phyloP scores from a whole-genome alignment of 331 rosid genomes.

The Phaseolus coccineus region DNA sequence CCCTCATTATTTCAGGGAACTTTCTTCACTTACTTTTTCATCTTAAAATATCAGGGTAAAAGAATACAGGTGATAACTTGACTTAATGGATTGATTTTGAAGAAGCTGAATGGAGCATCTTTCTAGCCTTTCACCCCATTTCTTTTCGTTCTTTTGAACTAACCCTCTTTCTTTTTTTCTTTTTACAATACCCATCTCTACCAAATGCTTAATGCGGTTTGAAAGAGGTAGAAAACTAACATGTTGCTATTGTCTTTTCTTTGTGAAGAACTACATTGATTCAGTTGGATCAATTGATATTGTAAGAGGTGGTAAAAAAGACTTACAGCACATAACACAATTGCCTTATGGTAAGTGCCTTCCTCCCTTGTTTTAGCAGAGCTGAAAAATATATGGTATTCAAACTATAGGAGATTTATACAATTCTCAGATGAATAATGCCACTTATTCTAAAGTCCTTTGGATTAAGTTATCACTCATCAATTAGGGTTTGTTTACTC shows the following conservation, averaged over 20 bases:
- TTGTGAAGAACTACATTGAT: slow-evolving; percentile 41
- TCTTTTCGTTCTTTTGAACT: too few species aligned
- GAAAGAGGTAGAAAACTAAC: slow-evolving; percentile 11
- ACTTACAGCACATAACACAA: slow-evolving; percentile 61
- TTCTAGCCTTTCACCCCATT: background rate
- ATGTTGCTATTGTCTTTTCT: slow-evolving; percentile 31
- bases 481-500: background rate
- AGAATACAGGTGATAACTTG: background rate
- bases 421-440: background rate
- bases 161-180: too few species aligned
- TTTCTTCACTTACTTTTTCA: background rate
- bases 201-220: background rate
- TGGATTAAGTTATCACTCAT: slow-evolving; percentile 5
- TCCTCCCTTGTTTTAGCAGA: slow-evolving; percentile 21
- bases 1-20: too few species aligned
- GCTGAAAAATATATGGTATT: background rate
- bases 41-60: background rate
- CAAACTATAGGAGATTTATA: slow-evolving; percentile 19
- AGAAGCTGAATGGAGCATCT: background rate
- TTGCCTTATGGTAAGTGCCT: slow-evolving; percentile 72
- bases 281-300: slow-evolving; percentile 85
- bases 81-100: background rate
- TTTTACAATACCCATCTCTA: too few species aligned
- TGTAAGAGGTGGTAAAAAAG: slow-evolving; percentile 80
- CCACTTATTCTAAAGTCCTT: slow-evolving; percentile 1